Evolutionary conservation across 2,329 filamentous ascomycete genomes (phyloP).

Genomic region (Fusarium nurragi): DNA sequence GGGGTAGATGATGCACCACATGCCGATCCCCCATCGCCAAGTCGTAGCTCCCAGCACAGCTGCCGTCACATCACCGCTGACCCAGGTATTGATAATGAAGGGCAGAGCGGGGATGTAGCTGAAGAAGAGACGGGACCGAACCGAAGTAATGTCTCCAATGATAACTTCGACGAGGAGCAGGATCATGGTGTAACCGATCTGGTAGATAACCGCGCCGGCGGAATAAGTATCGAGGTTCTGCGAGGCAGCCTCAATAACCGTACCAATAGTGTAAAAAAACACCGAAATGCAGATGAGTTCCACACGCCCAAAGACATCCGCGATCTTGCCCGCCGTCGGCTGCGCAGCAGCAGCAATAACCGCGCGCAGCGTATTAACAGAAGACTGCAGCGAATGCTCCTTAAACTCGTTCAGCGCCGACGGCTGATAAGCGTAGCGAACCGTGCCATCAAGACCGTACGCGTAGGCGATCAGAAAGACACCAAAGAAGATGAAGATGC

Average conservation of each 20-base stretch:
- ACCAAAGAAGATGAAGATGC: constrained; percentile 66
- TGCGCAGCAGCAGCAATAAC: constrained; percentile 70
- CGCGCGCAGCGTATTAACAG: constrained; percentile 65
- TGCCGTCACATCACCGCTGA: constrained; percentile 65
- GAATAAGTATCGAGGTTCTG: constrained; percentile 61
- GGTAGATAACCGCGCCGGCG: constrained; percentile 68
- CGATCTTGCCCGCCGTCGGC: constrained; percentile 68
- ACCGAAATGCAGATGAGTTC: constrained; percentile 66
- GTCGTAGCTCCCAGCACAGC: constrained; percentile 59
- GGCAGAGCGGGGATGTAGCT: constrained; percentile 69
- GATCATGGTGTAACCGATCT: constrained; percentile 70
- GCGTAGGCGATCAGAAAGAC: constrained; percentile 72
- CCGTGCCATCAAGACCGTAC: constrained; percentile 68
- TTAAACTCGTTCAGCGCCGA: constrained; percentile 61
- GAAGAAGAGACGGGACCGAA: constrained; percentile 70
- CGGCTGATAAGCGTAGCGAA: constrained; percentile 66
- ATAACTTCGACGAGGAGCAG: constrained; percentile 71
- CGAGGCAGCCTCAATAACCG: constrained; percentile 65
- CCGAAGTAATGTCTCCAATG: constrained; percentile 70
- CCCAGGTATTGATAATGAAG: constrained; percentile 73
- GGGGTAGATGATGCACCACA: constrained; percentile 72
- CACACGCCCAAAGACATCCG: constrained; percentile 70
- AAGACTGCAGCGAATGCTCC: constrained; percentile 65
- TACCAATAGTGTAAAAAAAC: constrained; percentile 68
- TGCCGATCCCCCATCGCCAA: constrained; percentile 72